Conservation (phyloP, 192 early-diverging fungal genomes). For the Gryganskiella cystojenkinii region DNA sequence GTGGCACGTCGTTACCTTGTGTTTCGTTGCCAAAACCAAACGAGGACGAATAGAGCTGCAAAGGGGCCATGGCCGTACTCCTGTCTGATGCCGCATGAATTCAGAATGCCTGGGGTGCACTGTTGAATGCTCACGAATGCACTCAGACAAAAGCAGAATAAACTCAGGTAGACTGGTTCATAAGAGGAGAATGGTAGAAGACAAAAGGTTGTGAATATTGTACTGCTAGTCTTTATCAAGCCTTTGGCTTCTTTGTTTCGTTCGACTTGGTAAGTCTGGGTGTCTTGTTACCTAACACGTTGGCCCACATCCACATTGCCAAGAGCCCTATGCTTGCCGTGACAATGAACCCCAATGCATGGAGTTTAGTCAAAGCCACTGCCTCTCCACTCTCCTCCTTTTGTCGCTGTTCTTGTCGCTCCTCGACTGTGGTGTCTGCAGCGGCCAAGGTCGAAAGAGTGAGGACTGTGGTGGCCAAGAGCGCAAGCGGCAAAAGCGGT, state of each 20-base stretch:
- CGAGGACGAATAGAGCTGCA: conserved; percentile 30
- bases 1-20: conserved; percentile 19
- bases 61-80: conserved; percentile 17
- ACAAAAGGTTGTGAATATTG: too few relatives aligned
- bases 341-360: conserved; percentile 50
- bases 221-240: too few relatives aligned
- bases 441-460: conserved; percentile 33
- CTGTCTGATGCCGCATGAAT: conserved; percentile 18
- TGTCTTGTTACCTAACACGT: conserved; percentile 41
- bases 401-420: conserved; percentile 31
- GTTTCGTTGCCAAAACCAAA: conserved; percentile 50
- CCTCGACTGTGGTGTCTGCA: conserved; percentile 48
- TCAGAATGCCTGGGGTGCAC: conserved; percentile 30
- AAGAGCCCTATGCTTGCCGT: conserved; percentile 52
- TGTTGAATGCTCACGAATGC: conserved; percentile 54
- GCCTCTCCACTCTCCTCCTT: conserved; percentile 46
- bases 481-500: conserved; percentile 31
- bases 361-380: conserved; percentile 30
- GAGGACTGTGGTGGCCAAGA: conserved; percentile 31
- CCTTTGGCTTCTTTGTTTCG: not conserved
- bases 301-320: conserved; percentile 53
- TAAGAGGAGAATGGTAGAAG: not conserved
- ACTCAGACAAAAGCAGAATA: conserved; percentile 48
- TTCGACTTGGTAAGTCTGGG: not conserved
- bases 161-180: conserved; percentile 40